Conservation (phyloP, 1,284 basidiomycete species). For the Vanrija sp. region DNA sequence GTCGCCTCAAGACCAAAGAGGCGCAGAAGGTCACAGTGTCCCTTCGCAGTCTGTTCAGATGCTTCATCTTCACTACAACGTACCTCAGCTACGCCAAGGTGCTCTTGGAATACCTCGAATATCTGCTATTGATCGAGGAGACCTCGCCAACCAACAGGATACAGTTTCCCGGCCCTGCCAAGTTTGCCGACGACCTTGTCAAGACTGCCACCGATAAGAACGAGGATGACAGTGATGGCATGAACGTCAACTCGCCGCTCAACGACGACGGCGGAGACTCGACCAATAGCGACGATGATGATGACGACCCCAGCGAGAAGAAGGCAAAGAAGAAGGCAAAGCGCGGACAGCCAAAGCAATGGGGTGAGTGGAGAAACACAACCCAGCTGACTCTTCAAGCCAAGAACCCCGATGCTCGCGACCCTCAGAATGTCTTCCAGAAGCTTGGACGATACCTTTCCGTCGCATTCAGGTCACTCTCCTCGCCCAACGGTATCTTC, state of each 20-base stretch:
- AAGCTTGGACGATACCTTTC: constrained; percentile 25
- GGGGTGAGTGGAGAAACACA: background rate
- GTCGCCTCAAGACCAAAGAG: constrained; percentile 14
- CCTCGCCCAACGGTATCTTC: constrained; percentile 49
- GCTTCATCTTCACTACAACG: constrained; percentile 50
- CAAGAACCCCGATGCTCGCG: constrained; percentile 41
- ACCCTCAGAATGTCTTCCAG: constrained; percentile 39
- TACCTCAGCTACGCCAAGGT: constrained; percentile 41
- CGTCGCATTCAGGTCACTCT: constrained; percentile 23
- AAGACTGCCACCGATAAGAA: constrained; percentile 32
- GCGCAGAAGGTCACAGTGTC: constrained; percentile 15
- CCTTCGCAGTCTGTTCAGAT: constrained; percentile 48
- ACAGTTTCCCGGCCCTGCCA: constrained; percentile 48
- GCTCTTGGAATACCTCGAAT: constrained; percentile 40
- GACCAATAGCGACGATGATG: background rate
- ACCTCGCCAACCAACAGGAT: constrained; percentile 44
- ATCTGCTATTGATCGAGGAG: constrained; percentile 41
- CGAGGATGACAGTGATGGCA: background rate
- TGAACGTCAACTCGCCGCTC: background rate
- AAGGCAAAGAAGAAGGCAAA: background rate
- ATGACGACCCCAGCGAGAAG: background rate
- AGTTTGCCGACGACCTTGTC: constrained; percentile 47
- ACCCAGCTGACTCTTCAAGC: background rate
- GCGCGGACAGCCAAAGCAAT: background rate
- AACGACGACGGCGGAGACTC: constrained; percentile 2